These are phyloP conservation scores for Tricholoma furcatifolium DNA, from an alignment of 768 basidiomycete genomes.

Conservation along the genomic window DNA sequence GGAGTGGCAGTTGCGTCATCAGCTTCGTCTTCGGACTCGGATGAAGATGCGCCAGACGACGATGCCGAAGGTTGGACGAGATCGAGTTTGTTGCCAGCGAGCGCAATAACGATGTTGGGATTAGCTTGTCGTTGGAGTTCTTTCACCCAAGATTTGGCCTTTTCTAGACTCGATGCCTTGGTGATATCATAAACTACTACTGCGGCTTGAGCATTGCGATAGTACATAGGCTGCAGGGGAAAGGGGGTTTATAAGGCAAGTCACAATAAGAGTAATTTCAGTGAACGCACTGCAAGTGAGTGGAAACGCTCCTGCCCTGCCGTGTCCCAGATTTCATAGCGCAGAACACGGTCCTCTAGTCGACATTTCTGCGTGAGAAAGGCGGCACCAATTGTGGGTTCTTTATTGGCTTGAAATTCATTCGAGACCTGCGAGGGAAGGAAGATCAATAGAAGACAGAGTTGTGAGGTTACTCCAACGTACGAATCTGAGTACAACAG, in stretches of 20 bases:
- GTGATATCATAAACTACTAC: constrained; percentile 99
- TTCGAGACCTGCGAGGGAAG: constrained; percentile 69
- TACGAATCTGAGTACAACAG: constrained; percentile 96
- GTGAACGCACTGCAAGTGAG: constrained; percentile 78
- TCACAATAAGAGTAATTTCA: constrained; percentile 7
- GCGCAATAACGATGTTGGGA: constrained; percentile 97
- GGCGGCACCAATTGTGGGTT: constrained; percentile 96
- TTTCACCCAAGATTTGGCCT: constrained; percentile 99
- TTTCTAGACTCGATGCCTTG: constrained; percentile 92
- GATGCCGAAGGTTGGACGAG: constrained; percentile 70
- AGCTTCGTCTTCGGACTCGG: constrained; percentile 84
- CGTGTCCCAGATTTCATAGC: constrained; percentile 98
- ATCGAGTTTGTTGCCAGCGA: constrained; percentile 97
- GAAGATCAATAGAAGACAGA: constrained; percentile 16
- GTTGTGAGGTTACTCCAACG: constrained; percentile 25
- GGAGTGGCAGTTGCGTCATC: constrained; percentile 92
- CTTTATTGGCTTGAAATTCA: constrained; percentile 99
- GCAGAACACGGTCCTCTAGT: constrained; percentile 88
- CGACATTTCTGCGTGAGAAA: constrained; percentile 96
- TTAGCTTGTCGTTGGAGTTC: constrained; percentile 98
- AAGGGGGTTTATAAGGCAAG: constrained; percentile 14
- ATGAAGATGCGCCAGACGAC: constrained; percentile 44
- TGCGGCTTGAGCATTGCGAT: constrained; percentile 96
- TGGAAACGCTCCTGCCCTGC: constrained; percentile 97
- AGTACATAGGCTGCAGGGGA: constrained; percentile 86